These are phyloP conservation scores for Penicillium fuscoglaucum DNA, from an alignment of 2,329 filamentous ascomycete genomes.

Conservation along the genomic window DNA sequence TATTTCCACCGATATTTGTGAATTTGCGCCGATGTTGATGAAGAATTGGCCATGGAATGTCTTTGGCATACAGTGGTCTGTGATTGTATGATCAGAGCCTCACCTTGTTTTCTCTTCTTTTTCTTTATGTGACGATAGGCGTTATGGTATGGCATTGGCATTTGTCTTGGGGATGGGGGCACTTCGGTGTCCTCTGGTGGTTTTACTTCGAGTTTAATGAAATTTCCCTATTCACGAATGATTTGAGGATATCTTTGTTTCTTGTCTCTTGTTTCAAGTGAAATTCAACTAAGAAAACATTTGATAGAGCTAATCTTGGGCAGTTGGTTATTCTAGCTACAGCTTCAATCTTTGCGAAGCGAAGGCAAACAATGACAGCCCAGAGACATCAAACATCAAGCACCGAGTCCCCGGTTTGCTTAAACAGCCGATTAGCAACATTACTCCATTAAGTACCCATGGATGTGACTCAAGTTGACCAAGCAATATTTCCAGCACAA, in stretches of 20 bases:
- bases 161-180: slow-evolving; percentile 7
- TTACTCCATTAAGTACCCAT: neutral
- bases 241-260: neutral
- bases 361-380: neutral
- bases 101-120: slow-evolving; percentile 4
- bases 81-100: slow-evolving; percentile 18
- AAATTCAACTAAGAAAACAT: neutral
- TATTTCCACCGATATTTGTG: slow-evolving; percentile 16
- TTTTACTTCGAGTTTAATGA: slow-evolving; percentile 4
- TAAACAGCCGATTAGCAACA: neutral
- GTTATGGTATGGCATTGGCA: slow-evolving; percentile 16
- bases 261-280: neutral
- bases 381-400: neutral
- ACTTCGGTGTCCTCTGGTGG: slow-evolving; percentile 1
- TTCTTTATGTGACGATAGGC: slow-evolving; percentile 16
- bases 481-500: neutral
- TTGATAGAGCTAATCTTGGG: neutral
- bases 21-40: neutral
- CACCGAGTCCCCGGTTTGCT: neutral
- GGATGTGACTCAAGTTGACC: neutral
- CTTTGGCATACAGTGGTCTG: slow-evolving; percentile 14
- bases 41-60: slow-evolving; percentile 9
- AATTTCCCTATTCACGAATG: neutral
- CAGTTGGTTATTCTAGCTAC: neutral
- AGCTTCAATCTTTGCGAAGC: neutral